phyloP scores from a whole-genome alignment of 805 yeast species.

The Candida golubevii region DNA sequence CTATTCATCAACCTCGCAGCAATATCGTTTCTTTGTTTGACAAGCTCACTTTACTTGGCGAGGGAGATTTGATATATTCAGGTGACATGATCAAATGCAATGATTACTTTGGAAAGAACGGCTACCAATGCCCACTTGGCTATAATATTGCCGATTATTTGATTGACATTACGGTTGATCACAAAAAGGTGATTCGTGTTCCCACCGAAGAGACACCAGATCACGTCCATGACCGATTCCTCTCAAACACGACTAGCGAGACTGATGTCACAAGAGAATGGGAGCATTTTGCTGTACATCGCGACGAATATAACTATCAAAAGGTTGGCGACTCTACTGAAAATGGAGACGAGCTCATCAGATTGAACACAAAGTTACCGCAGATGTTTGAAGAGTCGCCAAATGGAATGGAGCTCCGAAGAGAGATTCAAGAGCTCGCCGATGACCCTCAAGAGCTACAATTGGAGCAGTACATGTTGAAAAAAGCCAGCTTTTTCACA shows the following conservation, averaged over 20 bases:
- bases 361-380: constrained; percentile 27
- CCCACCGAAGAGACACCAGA: constrained; percentile 13
- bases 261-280: constrained; percentile 72
- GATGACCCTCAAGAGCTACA: constrained; percentile 25
- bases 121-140: constrained; percentile 81
- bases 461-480: constrained; percentile 29
- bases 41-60: constrained; percentile 71
- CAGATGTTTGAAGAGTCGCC: constrained; percentile 35
- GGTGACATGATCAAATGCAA: constrained; percentile 76
- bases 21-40: constrained; percentile 92
- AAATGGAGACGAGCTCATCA: constrained; percentile 19
- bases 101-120: constrained; percentile 69
- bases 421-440: constrained; percentile 31
- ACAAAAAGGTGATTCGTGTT: constrained; percentile 29
- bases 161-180: constrained; percentile 83
- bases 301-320: constrained; percentile 56
- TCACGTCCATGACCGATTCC: constrained; percentile 30
- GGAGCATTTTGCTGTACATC: constrained; percentile 79
- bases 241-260: constrained; percentile 22
- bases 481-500: constrained; percentile 53
- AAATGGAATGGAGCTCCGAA: constrained; percentile 36
- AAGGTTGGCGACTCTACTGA: constrained; percentile 17
- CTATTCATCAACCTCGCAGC: constrained; percentile 96
- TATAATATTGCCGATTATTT: constrained; percentile 92
- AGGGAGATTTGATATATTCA: constrained; percentile 82